These are phyloP conservation scores for Pichia heedii DNA, from an alignment of 805 yeast genomes.

Conservation along the genomic window DNA sequence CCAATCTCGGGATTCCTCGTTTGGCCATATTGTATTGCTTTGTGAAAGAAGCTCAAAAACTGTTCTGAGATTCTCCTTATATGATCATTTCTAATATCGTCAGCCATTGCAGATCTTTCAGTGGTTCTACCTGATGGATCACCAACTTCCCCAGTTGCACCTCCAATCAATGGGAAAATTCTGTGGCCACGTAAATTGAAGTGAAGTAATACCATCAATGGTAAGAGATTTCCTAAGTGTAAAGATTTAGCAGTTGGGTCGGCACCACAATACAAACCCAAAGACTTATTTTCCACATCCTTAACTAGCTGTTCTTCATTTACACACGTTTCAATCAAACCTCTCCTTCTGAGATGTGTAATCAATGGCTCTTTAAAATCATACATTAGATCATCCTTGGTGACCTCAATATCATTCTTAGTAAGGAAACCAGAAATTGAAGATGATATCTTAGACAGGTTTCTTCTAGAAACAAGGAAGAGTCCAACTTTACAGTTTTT, in stretches of 20 bases:
- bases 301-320: constrained; percentile 24
- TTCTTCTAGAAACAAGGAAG: not conserved
- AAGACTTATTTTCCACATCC: constrained; percentile 23
- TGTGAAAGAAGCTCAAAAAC: constrained; percentile 47
- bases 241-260: constrained; percentile 90
- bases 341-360: constrained; percentile 34
- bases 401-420: constrained; percentile 13
- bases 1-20: constrained; percentile 31
- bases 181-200: constrained; percentile 79
- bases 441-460: constrained; percentile 6
- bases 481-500: not conserved
- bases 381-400: constrained; percentile 16
- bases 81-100: constrained; percentile 43
- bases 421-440: constrained; percentile 16
- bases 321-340: constrained; percentile 35
- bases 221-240: constrained; percentile 86
- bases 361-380: constrained; percentile 34
- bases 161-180: constrained; percentile 80
- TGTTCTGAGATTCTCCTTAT: constrained; percentile 53
- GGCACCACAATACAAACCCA: constrained; percentile 84
- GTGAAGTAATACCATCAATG: constrained; percentile 77
- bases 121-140: constrained; percentile 90
- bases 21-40: constrained; percentile 55
- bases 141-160: constrained; percentile 94
- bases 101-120: constrained; percentile 59